phyloP scores from a whole-genome alignment of 2,329 filamentous ascomycete genomes.

The Clonostachys solani region DNA sequence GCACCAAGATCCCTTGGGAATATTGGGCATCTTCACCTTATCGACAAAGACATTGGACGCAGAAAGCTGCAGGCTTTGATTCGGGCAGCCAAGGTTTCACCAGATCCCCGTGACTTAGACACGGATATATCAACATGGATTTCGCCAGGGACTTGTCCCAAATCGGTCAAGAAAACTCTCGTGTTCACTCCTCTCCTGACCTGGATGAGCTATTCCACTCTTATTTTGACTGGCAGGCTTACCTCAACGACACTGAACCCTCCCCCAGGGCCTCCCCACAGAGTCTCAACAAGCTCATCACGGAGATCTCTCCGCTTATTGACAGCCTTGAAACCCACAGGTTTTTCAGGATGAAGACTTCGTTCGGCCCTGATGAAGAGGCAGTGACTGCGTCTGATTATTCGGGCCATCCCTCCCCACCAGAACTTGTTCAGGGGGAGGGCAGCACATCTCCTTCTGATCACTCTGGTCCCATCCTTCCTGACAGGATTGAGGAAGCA shows the following conservation, averaged over 20 bases:
- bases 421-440: slow-evolving; percentile 25
- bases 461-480: slow-evolving; percentile 26
- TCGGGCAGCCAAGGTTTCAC: slow-evolving; percentile 34
- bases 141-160: slow-evolving; percentile 23
- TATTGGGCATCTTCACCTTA: slow-evolving; percentile 33
- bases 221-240: slow-evolving; percentile 30
- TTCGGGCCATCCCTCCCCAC: slow-evolving; percentile 27
- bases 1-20: slow-evolving; percentile 25
- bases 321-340: slow-evolving; percentile 18
- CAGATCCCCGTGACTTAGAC: slow-evolving; percentile 33
- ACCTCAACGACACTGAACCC: slow-evolving; percentile 21
- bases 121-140: slow-evolving; percentile 29
- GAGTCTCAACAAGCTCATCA: slow-evolving; percentile 25
- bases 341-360: slow-evolving; percentile 26
- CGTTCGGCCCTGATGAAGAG: slow-evolving; percentile 23
- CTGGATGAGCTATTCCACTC: slow-evolving; percentile 25
- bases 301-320: slow-evolving; percentile 25
- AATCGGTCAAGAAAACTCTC: slow-evolving; percentile 27
- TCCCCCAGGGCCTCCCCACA: slow-evolving; percentile 18
- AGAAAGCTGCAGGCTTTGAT: slow-evolving; percentile 26
- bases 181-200: slow-evolving; percentile 25
- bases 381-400: slow-evolving; percentile 24
- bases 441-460: slow-evolving; percentile 34
- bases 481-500: slow-evolving; percentile 21
- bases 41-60: slow-evolving; percentile 17